These are phyloP conservation scores for Phialocephala subalpina DNA, from an alignment of 2,329 filamentous ascomycete genomes.

Conservation along the genomic window DNA sequence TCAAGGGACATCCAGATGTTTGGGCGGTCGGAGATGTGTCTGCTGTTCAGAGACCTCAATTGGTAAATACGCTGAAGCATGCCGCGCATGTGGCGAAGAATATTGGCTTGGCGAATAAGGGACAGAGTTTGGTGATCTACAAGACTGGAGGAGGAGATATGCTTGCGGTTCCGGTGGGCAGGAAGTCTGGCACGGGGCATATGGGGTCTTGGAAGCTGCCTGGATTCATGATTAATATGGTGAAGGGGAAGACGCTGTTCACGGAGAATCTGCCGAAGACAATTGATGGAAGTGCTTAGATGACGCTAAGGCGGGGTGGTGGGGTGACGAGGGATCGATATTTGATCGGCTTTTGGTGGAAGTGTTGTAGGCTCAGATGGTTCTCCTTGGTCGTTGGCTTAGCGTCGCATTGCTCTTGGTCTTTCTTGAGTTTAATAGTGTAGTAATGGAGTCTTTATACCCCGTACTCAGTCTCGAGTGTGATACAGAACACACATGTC, in stretches of 20 bases:
- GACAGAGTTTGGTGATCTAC: conserved; percentile 31
- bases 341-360: neutral
- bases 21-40: conserved; percentile 42
- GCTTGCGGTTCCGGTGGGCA: conserved; percentile 45
- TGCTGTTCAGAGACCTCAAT: conserved; percentile 35
- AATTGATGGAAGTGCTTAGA: conserved; percentile 33
- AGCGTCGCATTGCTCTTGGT: conserved; percentile 5
- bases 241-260: conserved; percentile 40
- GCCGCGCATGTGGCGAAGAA: conserved; percentile 37
- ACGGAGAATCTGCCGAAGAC: conserved; percentile 32
- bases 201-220: conserved; percentile 40
- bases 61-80: conserved; percentile 34
- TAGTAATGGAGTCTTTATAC: neutral
- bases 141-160: conserved; percentile 27
- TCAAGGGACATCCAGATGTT: conserved; percentile 49
- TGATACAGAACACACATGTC: neutral
- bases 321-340: neutral
- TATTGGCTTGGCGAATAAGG: conserved; percentile 30
- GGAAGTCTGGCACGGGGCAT: conserved; percentile 48
- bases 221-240: conserved; percentile 36
- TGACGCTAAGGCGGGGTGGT: neutral
- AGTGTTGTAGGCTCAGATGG: no score
- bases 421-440: neutral
- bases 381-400: conserved; percentile 4
- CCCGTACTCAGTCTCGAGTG: neutral